Percentiles rank a stretch among this genome's conserved stretches.
phyloP scores from a whole-genome alignment of 2,329 filamentous ascomycete genomes.

The Trichoderma sp. region DNA sequence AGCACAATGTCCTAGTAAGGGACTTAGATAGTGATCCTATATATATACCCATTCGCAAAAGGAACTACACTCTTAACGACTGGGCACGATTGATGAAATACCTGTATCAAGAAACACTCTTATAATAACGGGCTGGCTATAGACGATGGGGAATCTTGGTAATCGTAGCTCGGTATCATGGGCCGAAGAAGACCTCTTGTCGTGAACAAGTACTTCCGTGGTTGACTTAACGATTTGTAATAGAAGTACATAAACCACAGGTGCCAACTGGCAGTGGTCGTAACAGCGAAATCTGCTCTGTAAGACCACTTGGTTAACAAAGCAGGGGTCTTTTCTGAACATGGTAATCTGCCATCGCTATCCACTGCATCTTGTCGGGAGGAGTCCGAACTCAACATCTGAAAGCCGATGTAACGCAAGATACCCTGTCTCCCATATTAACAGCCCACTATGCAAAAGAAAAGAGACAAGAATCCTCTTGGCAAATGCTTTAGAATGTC shows the following conservation, averaged over 20 bases:
- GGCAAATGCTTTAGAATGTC: not conserved
- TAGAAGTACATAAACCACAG: not conserved
- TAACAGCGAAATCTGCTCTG: not conserved
- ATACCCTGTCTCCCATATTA: not conserved
- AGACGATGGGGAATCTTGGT: not conserved
- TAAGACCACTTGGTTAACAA: not conserved
- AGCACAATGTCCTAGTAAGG: not conserved
- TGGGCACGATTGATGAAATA: not conserved
- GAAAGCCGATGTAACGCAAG: not conserved
- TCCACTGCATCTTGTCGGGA: not conserved
- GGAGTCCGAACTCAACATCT: not conserved
- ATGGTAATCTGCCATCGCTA: not conserved
- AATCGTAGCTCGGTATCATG: not conserved
- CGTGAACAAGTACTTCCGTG: too few species aligned
- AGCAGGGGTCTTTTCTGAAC: not conserved
- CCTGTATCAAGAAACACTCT: not conserved
- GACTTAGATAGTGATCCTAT: not conserved
- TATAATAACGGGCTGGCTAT: not conserved
- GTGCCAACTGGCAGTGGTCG: not conserved
- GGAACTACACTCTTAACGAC: not conserved
- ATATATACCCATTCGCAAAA: not conserved
- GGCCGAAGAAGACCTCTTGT: not conserved
- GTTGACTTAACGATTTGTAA: too few species aligned
- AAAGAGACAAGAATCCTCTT: too few species aligned
- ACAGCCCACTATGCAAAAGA: not conserved